Percentiles rank a stretch among this genome's conserved stretches.
Conservation (phyloP, 1,284 basidiomycete species). For the Chondrostereum purpureum region DNA sequence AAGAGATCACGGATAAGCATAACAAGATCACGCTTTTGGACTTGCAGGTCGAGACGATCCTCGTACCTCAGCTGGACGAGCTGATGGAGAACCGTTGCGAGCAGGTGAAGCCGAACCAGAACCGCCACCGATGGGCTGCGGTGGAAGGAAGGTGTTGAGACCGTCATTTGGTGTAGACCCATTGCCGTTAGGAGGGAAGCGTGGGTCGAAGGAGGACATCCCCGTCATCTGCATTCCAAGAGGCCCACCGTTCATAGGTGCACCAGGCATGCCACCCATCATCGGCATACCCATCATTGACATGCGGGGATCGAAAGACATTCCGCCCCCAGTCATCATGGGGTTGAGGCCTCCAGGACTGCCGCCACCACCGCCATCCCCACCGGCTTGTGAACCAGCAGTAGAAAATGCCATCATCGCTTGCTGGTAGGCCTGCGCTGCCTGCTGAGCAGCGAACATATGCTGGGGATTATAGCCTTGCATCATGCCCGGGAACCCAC, state of each 20-base stretch:
- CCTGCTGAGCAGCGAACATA: conserved; percentile 86
- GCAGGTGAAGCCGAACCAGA: conserved; percentile 36
- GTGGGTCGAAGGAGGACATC: conserved; percentile 47
- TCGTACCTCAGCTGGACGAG: conserved; percentile 25
- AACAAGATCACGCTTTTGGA: conserved; percentile 24
- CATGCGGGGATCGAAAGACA: conserved; percentile 41
- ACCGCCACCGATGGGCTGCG: conserved; percentile 24
- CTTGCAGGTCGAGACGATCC: conserved; percentile 29
- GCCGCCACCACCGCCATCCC: conserved; percentile 28
- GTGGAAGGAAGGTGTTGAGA: conserved; percentile 28
- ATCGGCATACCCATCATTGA: conserved; percentile 49
- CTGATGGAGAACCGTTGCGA: conserved; percentile 33
- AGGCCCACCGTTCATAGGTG: conserved; percentile 38
- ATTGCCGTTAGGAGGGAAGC: conserved; percentile 35
- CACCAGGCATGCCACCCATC: conserved; percentile 40
- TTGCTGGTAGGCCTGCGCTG: conserved; percentile 84
- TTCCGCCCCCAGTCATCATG: conserved; percentile 46
- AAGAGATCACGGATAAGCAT: not conserved
- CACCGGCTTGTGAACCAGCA: conserved; percentile 69
- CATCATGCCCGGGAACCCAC: conserved; percentile 54
- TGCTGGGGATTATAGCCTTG: conserved; percentile 70
- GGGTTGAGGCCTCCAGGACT: conserved; percentile 35
- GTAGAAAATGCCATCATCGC: conserved; percentile 86
- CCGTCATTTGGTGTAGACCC: conserved; percentile 18
- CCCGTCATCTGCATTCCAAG: conserved; percentile 55